phyloP scores from a whole-genome alignment of 768 basidiomycete species.

The Leccinum barrowsii region DNA sequence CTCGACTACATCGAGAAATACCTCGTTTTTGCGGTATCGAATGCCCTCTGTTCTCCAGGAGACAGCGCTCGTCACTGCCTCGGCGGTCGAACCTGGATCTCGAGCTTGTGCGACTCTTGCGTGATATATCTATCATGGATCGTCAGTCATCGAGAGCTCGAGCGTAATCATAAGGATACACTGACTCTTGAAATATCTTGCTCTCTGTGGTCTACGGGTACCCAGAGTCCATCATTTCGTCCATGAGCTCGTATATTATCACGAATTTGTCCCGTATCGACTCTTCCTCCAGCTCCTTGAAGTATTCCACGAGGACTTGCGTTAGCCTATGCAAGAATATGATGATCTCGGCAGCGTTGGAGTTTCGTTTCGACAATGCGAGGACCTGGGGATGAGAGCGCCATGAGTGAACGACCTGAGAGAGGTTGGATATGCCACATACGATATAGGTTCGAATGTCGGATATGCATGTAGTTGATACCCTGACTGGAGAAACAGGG shows the following conservation, averaged over 20 bases:
- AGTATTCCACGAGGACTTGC: conserved; percentile 94
- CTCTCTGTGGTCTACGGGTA: conserved; percentile 99
- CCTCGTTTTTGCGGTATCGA: conserved; percentile 97
- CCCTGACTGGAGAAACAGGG: conserved; percentile 96
- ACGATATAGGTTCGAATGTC: conserved; percentile 97
- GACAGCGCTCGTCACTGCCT: conserved; percentile 97
- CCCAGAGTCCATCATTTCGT: conserved; percentile 99
- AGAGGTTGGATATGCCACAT: conserved; percentile 13
- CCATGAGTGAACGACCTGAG: not conserved
- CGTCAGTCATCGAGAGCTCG: not conserved
- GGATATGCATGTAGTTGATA: conserved; percentile 97
- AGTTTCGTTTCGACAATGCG: conserved; percentile 92
- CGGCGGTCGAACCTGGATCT: conserved; percentile 87
- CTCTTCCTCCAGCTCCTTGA: conserved; percentile 99
- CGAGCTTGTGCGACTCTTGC: conserved; percentile 96
- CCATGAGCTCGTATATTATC: conserved; percentile 97
- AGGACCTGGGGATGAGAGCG: conserved; percentile 55
- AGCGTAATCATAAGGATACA: conserved; percentile 1
- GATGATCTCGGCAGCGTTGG: conserved; percentile 94
- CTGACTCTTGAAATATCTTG: conserved; percentile 96
- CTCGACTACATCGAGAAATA: conserved; percentile 97
- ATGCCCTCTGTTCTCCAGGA: conserved; percentile 99
- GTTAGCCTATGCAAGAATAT: conserved; percentile 93
- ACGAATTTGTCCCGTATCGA: conserved; percentile 99
- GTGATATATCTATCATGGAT: conserved; percentile 77